Conservation (phyloP, 805 yeast species). For the Kodamaea leandrae region DNA sequence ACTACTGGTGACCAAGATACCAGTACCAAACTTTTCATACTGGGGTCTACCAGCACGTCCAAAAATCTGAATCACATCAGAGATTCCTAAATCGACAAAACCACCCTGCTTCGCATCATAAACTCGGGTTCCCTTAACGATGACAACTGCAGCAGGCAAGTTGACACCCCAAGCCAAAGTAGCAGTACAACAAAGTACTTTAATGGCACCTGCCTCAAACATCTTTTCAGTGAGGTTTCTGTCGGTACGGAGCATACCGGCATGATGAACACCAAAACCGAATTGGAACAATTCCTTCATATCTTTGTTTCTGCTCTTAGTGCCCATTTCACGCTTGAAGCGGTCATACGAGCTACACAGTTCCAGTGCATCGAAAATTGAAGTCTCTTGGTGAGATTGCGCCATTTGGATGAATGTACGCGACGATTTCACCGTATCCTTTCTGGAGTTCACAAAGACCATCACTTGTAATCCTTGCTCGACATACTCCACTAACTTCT, state of each 20-base stretch:
- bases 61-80: conserved; percentile 95
- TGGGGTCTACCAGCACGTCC: conserved; percentile 99
- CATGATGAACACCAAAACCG: conserved; percentile 96
- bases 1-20: conserved; percentile 79
- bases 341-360: conserved; percentile 36
- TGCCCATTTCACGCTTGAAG: conserved; percentile 61
- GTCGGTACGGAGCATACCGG: conserved; percentile 92
- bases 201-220: conserved; percentile 82
- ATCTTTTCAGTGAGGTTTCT: conserved; percentile 85
- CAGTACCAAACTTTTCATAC: conserved; percentile 87
- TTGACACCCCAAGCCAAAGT: conserved; percentile 99
- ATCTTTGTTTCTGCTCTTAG: conserved; percentile 72
- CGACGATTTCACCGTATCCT: conserved; percentile 86
- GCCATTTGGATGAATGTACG: conserved; percentile 69
- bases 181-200: conserved; percentile 92
- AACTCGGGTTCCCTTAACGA: conserved; percentile 94
- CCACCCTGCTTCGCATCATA: conserved; percentile 96
- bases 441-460: conserved; percentile 95
- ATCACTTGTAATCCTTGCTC: conserved; percentile 80
- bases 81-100: conserved; percentile 85
- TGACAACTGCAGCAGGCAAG: conserved; percentile 95
- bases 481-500: conserved; percentile 67
- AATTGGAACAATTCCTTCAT: conserved; percentile 70
- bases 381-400: conserved; percentile 53
- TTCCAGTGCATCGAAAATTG: conserved; percentile 56